Evolutionary conservation across 148 eudicot genomes (phyloP).

Genomic region (Heliamphora exappendiculata): DNA sequence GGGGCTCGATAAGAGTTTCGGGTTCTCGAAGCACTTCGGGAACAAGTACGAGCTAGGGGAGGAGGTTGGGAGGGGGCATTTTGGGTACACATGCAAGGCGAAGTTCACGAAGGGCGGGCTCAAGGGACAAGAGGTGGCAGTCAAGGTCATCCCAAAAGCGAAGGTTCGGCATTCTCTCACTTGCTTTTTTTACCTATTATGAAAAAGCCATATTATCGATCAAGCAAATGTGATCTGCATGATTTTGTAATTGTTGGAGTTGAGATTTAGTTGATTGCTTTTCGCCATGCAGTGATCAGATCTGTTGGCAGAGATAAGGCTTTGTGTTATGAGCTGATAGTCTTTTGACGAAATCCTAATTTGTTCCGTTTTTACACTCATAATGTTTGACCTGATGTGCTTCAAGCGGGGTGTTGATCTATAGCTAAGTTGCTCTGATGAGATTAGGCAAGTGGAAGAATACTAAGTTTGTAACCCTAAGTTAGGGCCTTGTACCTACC

Average conservation of each 20-base stretch:
- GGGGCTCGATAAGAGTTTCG: constrained; percentile 72
- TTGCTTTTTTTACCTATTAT: neutral
- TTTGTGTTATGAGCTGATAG: constrained; percentile 15
- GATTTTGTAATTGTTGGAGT: constrained; percentile 1
- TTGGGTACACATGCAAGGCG: constrained; percentile 83
- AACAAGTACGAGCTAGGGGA: constrained; percentile 83
- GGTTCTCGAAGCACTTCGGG: constrained; percentile 60
- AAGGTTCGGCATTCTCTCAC: constrained; percentile 35
- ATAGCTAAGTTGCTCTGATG: neutral
- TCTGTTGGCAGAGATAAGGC: constrained; percentile 20
- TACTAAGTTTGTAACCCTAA: neutral
- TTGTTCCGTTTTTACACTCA: neutral
- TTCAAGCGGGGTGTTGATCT: neutral
- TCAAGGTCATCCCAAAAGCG: constrained; percentile 82
- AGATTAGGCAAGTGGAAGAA: neutral
- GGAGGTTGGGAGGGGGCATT: constrained; percentile 96
- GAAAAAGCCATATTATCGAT: neutral
- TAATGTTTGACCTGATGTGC: neutral
- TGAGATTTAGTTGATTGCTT: constrained; percentile 18
- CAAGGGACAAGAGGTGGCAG: constrained; percentile 75
- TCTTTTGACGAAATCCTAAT: neutral
- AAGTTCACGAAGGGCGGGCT: constrained; percentile 68
- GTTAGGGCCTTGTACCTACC: neutral
- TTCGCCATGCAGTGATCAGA: constrained; percentile 41
- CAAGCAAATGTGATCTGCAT: neutral